phyloP scores from a whole-genome alignment of 768 basidiomycete species.

The Tylopilus subfusipes region DNA sequence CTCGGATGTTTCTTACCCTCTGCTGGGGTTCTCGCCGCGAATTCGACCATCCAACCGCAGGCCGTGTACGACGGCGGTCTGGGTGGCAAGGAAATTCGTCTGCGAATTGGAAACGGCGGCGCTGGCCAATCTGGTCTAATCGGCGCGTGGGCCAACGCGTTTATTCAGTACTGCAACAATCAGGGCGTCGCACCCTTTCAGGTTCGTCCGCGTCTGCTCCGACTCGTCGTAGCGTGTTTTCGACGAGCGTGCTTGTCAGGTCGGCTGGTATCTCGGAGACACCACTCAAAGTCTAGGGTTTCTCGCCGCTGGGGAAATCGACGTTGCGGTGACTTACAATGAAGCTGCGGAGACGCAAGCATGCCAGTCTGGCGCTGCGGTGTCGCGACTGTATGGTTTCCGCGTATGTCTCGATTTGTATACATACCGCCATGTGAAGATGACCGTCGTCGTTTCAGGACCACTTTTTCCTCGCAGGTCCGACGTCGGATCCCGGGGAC shows the following conservation, averaged over 20 bases:
- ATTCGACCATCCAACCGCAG: slow-evolving; percentile 12
- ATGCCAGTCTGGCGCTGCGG: slow-evolving; percentile 30
- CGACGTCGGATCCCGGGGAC: slow-evolving; percentile 43
- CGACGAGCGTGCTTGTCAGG: slow-evolving; percentile 28
- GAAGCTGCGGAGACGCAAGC: slow-evolving; percentile 45
- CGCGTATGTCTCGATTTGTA: slow-evolving; percentile 32
- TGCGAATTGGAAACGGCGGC: slow-evolving; percentile 50
- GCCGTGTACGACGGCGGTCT: slow-evolving; percentile 43
- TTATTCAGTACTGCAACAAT: slow-evolving; percentile 32
- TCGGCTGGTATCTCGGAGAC: slow-evolving; percentile 56
- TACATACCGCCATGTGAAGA: not conserved
- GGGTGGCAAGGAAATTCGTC: slow-evolving; percentile 30
- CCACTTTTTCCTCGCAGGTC: slow-evolving; percentile 51
- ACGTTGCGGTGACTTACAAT: slow-evolving; percentile 53
- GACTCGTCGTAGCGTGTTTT: not conserved
- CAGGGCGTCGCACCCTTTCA: slow-evolving; percentile 26
- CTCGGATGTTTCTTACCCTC: too few relatives aligned
- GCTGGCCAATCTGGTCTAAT: slow-evolving; percentile 52
- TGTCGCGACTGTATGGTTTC: slow-evolving; percentile 41
- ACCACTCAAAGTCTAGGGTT: slow-evolving; percentile 48
- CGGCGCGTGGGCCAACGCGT: slow-evolving; percentile 45
- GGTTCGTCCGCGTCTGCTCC: slow-evolving; percentile 30
- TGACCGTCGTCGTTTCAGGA: slow-evolving; percentile 32
- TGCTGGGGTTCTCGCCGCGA: not conserved
- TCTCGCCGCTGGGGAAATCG: slow-evolving; percentile 41